phyloP scores from a whole-genome alignment of 768 basidiomycete genomes.

The Austroboletus eburneus region DNA sequence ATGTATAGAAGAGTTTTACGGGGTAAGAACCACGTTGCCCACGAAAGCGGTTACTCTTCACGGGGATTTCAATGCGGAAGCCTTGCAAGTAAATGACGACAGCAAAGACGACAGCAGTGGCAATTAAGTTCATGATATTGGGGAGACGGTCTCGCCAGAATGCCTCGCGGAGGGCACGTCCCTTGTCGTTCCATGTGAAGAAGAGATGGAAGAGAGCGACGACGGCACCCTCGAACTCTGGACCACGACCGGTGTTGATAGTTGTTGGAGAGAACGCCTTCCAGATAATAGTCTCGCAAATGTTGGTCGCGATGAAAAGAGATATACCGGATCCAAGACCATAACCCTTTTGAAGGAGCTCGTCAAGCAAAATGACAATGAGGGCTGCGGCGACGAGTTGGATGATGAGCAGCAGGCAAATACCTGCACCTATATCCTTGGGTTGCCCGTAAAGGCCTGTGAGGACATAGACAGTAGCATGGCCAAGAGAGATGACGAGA shows the following conservation, averaged over 20 bases:
- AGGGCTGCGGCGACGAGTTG: slow-evolving; percentile 92
- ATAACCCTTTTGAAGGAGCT: slow-evolving; percentile 98
- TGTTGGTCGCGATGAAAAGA: slow-evolving; percentile 99
- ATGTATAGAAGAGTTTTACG: slow-evolving; percentile 97
- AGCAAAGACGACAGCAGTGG: slow-evolving; percentile 88
- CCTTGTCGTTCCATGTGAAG: slow-evolving; percentile 98
- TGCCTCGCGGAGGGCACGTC: slow-evolving; percentile 92
- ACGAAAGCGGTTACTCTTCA: slow-evolving; percentile 93
- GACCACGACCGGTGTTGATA: slow-evolving; percentile 95
- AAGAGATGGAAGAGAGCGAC: slow-evolving; percentile 95
- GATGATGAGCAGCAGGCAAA: slow-evolving; percentile 94
- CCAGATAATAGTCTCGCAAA: slow-evolving; percentile 99
- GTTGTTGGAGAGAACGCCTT: slow-evolving; percentile 99
- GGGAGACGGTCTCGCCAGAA: slow-evolving; percentile 97
- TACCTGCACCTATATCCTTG: slow-evolving; percentile 88
- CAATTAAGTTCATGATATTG: slow-evolving; percentile 96
- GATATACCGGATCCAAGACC: slow-evolving; percentile 98
- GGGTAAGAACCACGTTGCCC: slow-evolving; percentile 97
- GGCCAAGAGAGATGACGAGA: slow-evolving; percentile 92
- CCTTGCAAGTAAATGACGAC: slow-evolving; percentile 98
- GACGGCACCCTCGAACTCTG: slow-evolving; percentile 96
- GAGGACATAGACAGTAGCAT: slow-evolving; percentile 94
- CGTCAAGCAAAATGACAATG: slow-evolving; percentile 97
- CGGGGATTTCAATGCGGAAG: slow-evolving; percentile 97
- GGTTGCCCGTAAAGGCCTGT: slow-evolving; percentile 97